phyloP scores from a whole-genome alignment of 495 filamentous ascomycete species.

The Filosporella fistucella region DNA sequence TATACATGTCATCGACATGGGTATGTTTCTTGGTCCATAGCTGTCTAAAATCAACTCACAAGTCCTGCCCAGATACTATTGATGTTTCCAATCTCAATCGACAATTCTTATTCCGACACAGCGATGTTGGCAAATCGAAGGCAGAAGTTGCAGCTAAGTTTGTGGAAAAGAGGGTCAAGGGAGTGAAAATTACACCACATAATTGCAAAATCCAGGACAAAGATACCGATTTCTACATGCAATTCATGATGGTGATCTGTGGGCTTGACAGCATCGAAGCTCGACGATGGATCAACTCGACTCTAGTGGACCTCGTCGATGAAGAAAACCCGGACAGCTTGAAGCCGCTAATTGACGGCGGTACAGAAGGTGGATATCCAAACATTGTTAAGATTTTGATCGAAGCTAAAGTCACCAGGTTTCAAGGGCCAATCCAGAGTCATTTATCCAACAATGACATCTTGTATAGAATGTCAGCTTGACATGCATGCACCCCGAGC shows the following conservation, averaged over 20 bases:
- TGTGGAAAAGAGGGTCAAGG: conserved; percentile 81
- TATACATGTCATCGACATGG: conserved; percentile 99
- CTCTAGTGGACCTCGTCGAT: conserved; percentile 84
- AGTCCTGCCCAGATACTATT: conserved; percentile 90
- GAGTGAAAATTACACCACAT: conserved; percentile 88
- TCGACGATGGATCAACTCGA: conserved; percentile 96
- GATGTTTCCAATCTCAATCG: conserved; percentile 98
- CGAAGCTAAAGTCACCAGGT: conserved; percentile 36
- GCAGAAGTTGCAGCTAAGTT: conserved; percentile 90
- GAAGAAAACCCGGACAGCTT: conserved; percentile 69
- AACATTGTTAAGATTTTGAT: not conserved
- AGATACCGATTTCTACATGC: conserved; percentile 96
- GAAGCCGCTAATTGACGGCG: conserved; percentile 93
- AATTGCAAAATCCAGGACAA: conserved; percentile 97
- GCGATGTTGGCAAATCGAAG: conserved; percentile 91
- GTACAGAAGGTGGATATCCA: conserved; percentile 70
- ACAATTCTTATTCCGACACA: conserved; percentile 92
- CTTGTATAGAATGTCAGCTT: conserved; percentile 97
- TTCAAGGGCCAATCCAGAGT: conserved; percentile 98
- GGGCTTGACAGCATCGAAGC: conserved; percentile 98
- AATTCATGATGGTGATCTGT: conserved; percentile 89
- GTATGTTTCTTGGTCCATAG: conserved; percentile 31
- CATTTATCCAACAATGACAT: conserved; percentile 84
- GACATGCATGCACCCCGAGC: conserved; percentile 95
- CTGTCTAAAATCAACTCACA: conserved; percentile 23